A percentile compares a stretch with the other conserved stretches of the same genome.
These are phyloP conservation scores for Helicocarpus griseus DNA, from an alignment of 2,329 filamentous ascomycete genomes.

Conservation along the genomic window DNA sequence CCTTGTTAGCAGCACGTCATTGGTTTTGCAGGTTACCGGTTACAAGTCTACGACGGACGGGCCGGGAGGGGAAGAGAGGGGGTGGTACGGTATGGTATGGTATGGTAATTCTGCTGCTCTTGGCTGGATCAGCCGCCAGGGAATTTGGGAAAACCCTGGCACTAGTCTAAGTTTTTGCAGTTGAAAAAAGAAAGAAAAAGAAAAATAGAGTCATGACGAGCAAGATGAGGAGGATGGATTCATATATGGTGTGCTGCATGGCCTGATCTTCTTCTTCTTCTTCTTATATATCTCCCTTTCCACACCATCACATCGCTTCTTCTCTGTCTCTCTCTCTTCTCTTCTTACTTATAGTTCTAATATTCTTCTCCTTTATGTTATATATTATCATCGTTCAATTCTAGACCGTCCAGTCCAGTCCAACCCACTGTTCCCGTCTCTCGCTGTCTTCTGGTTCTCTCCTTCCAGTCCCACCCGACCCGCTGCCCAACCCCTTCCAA, in stretches of 20 bases:
- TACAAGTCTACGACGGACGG: no score
- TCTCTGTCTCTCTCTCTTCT: not conserved
- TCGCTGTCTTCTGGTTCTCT: not conserved
- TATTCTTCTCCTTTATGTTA: not conserved
- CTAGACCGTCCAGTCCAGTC: not conserved
- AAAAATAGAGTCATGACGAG: not conserved
- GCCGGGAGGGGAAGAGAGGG: not conserved
- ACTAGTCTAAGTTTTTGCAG: not conserved
- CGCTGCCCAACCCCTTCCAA: not conserved
- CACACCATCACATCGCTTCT: no score
- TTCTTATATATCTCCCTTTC: not conserved
- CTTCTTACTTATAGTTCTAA: no score
- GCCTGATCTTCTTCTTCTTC: not conserved
- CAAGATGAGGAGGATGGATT: not conserved
- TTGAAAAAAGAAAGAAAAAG: not conserved
- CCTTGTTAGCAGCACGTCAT: not conserved
- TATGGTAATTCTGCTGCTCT: not conserved
- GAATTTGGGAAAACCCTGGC: no score
- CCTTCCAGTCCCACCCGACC: not conserved
- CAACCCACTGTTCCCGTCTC: not conserved
- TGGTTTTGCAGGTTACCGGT: not conserved
- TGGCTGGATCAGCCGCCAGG: slow-evolving; percentile 4
- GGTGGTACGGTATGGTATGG: not conserved
- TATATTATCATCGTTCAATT: not conserved
- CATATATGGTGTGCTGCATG: not conserved